These are phyloP conservation scores for Jamesozyma jinghongensis DNA, from an alignment of 805 yeast species.

Conservation along the genomic window DNA sequence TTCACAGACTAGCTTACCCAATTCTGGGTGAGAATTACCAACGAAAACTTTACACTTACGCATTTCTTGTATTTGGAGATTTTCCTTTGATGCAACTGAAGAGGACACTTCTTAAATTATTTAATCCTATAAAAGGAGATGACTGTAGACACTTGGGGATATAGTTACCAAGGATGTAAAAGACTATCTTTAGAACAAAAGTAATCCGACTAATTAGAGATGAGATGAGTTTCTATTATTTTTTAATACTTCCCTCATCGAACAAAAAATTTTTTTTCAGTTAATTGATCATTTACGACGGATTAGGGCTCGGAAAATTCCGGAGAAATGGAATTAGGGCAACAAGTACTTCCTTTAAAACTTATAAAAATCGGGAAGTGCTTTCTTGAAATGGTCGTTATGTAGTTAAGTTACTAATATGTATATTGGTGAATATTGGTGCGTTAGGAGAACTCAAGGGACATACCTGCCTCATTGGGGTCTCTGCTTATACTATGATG, in stretches of 20 bases:
- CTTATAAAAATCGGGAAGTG: background rate
- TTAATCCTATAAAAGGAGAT: slow-evolving; percentile 1
- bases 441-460: slow-evolving; percentile 14
- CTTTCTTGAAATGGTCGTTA: background rate
- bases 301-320: no score
- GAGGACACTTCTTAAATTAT: background rate
- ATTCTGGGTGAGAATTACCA: slow-evolving; percentile 93
- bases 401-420: background rate
- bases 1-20: slow-evolving; percentile 84
- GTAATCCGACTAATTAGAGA: background rate
- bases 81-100: background rate
- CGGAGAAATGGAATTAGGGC: no score
- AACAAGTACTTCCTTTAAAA: no score
- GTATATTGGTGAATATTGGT: background rate
- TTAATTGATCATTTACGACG: background rate
- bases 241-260: background rate
- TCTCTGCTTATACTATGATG: slow-evolving; percentile 5
- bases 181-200: background rate
- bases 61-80: slow-evolving; percentile 38
- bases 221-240: background rate
- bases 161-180: background rate
- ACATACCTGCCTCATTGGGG: slow-evolving; percentile 20
- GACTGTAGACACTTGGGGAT: background rate
- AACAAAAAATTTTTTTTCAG: background rate
- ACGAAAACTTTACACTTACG: slow-evolving; percentile 96